Base-by-base conservation (phyloP, 139 green algal genomes). In the Limnomonas spitsbergensis region DNA sequence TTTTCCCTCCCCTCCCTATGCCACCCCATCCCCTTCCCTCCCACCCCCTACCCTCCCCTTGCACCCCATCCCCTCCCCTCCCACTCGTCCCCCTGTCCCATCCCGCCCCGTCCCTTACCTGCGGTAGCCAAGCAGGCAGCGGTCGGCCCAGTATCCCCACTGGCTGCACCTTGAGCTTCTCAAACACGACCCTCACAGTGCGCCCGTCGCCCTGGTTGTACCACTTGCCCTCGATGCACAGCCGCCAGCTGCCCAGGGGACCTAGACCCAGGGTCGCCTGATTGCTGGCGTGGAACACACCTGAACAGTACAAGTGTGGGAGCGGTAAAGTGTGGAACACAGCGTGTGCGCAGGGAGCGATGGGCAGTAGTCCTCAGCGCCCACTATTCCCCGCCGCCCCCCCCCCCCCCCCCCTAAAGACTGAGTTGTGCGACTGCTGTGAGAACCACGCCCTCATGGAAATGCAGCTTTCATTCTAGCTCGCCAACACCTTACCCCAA, bases 211-310 rank as follows among this genome's bases (percentile, higher is more conserved):
- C 81, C 2, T 39, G 27, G 76, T 80, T 39, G 3, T 37, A 37
- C 81, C 81, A 83, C 9, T 54, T 53, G 39, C 81, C 82, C 37
- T 81, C 39, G 53, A 86, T 86, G 53, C 73, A 72, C 0, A 86
- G 35, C 1, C 27, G 27, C 82, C 82, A 86, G 7, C 32, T 42
- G 1, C 82, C 82, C n/a, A 86, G 37, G 7, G 74, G 78, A 32
- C 82, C 82, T 7, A 86, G 74, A 1, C 82, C 82, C 37, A 86
- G 76, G 53, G 80, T 73, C 0, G 73, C 82, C 29, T 42, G 32
- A 76, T 83, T 86, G 66, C 24, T 83, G 3, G 81, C 66, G 4
- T 42, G 27, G 24, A 86, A 68, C 1, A 20, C 29, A 36, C 81
- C 81, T 35, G 39, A 34, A 0, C 36, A 27, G n/a, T 40, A 70